Evolutionary conservation across 306 rosid genomes (phyloP).

Genomic region (Aeschynomene evenia): DNA sequence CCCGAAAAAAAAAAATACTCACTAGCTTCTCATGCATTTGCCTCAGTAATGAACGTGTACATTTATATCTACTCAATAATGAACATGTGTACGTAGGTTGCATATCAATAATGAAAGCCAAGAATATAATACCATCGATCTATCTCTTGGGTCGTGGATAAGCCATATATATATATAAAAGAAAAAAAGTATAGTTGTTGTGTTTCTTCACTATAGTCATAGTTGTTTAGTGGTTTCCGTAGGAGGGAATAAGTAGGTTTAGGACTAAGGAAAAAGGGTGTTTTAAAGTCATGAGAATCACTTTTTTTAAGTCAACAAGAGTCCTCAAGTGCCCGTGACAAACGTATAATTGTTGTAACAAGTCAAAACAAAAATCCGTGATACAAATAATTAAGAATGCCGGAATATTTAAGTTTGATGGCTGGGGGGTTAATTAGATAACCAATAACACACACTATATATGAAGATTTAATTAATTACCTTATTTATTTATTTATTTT

Average conservation of each 20-base stretch:
- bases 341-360: conserved; percentile 4
- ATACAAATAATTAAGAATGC: conserved; percentile 25
- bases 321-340: conserved; percentile 37
- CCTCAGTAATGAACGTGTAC: too few species aligned
- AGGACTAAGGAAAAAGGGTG: neutral
- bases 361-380: conserved; percentile 32
- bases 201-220: neutral
- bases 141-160: too few species aligned
- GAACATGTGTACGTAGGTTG: neutral
- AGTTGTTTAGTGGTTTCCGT: neutral
- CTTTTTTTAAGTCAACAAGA: conserved; percentile 26
- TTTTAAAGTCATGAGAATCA: neutral
- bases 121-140: neutral
- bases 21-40: too few species aligned
- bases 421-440: neutral
- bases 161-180: neutral
- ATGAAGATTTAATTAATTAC: neutral
- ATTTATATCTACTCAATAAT: neutral
- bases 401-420: conserved; percentile 23
- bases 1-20: neutral
- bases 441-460: neutral
- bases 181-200: neutral
- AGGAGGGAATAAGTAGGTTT: conserved; percentile 8
- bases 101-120: neutral
- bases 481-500: neutral